Percentiles rank a stretch among this genome's conserved stretches.
These are phyloP conservation scores for barrel medic (Medicago truncatula) DNA, from an alignment of 306 rosid species.

Conservation along the genomic window DNA sequence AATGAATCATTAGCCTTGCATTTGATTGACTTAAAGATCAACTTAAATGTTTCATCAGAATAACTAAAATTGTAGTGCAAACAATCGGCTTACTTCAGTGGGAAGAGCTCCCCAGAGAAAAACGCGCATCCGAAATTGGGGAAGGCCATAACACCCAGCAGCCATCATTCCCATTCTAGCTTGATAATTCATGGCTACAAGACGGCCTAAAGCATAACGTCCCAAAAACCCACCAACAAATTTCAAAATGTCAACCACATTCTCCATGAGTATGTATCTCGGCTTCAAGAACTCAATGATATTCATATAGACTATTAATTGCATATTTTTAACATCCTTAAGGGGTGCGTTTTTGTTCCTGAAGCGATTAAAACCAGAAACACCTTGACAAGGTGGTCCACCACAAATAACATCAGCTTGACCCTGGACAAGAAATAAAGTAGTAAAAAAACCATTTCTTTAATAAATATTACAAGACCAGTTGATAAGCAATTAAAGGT, in stretches of 20 bases:
- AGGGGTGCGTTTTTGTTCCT: slow-evolving; percentile 57
- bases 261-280: slow-evolving; percentile 78
- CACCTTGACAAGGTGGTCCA: slow-evolving; percentile 92
- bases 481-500: neutral
- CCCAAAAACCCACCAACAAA: slow-evolving; percentile 66
- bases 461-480: neutral
- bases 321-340: slow-evolving; percentile 64
- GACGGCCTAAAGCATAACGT: slow-evolving; percentile 81
- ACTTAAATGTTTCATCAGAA: too few species aligned
- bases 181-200: slow-evolving; percentile 76
- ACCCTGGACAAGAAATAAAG: slow-evolving; percentile 50
- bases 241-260: slow-evolving; percentile 73
- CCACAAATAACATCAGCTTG: slow-evolving; percentile 84
- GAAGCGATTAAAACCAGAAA: slow-evolving; percentile 86
- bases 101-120: slow-evolving; percentile 82
- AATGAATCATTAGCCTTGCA: neutral
- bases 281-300: slow-evolving; percentile 66
- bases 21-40: too few species aligned
- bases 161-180: slow-evolving; percentile 80
- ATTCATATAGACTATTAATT: slow-evolving; percentile 67
- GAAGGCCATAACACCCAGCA: slow-evolving; percentile 80
- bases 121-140: slow-evolving; percentile 79
- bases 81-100: slow-evolving; percentile 49
- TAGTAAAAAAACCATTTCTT: neutral
- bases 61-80: neutral